A percentile compares a stretch with the other conserved stretches of the same genome.
phyloP scores from a whole-genome alignment of 257 asterid genomes.

The Echium plantagineum region DNA sequence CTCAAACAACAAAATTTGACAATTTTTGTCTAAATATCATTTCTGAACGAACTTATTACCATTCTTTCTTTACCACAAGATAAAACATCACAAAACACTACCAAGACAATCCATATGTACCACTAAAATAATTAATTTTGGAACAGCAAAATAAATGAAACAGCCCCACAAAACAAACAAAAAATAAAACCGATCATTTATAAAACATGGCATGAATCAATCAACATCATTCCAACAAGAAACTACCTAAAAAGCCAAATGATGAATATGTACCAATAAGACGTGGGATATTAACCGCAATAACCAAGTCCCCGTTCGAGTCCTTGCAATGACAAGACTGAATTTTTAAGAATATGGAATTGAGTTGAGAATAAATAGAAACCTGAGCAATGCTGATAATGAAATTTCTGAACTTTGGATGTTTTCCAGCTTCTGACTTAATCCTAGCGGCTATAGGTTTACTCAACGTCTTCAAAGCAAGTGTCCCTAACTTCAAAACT shows the following conservation, averaged over 20 bases:
- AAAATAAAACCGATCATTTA: background rate
- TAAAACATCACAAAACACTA: background rate
- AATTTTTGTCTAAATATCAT: too few species aligned
- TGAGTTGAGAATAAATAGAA: background rate
- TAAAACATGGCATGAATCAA: background rate
- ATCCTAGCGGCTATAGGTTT: slow-evolving; percentile 81
- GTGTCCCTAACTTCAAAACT: slow-evolving; percentile 82
- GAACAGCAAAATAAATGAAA: background rate
- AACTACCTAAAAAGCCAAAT: background rate
- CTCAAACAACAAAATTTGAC: too few species aligned
- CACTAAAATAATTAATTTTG: background rate
- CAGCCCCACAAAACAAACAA: background rate
- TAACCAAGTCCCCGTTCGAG: too few species aligned
- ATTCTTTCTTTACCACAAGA: too few species aligned
- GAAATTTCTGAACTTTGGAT: slow-evolving; percentile 63
- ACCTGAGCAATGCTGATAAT: slow-evolving; percentile 91
- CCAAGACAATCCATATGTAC: background rate
- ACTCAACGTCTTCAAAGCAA: slow-evolving; percentile 78
- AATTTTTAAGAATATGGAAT: too few species aligned
- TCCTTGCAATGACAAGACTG: too few species aligned
- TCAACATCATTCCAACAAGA: background rate
- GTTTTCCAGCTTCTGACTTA: slow-evolving; percentile 64
- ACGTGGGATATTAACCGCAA: too few species aligned
- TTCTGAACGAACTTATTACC: too few species aligned
- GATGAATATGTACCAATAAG: too few species aligned